Evolutionary conservation across 1,139 yeast genomes (phyloP).

Genomic region (Diutina siamensis): DNA sequence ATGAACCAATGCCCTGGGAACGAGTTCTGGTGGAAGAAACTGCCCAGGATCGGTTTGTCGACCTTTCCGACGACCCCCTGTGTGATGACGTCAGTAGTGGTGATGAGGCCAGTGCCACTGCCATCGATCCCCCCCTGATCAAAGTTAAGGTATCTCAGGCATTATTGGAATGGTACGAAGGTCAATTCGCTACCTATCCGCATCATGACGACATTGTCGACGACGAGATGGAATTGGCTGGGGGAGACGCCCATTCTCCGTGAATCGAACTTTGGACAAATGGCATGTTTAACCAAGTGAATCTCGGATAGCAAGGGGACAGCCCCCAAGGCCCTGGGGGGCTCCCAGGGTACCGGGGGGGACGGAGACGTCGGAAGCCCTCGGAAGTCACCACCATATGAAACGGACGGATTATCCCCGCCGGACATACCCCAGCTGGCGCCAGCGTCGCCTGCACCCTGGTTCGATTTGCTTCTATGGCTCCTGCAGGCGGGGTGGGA

Average conservation of each 20-base stretch:
- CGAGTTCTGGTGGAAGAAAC: not conserved
- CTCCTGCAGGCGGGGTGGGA: not conserved
- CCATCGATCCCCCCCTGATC: not conserved
- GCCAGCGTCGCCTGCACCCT: no score
- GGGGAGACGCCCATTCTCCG: not conserved
- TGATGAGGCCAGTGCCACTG: not conserved
- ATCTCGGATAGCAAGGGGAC: not conserved
- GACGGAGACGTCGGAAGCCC: not conserved
- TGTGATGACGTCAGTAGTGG: not conserved
- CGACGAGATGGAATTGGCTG: not conserved
- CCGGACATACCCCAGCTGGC: no score
- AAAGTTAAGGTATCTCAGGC: not conserved
- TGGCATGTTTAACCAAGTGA: not conserved
- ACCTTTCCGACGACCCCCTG: not conserved
- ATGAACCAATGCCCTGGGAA: not conserved
- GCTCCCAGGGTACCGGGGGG: not conserved
- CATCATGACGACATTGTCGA: not conserved
- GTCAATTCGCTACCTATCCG: not conserved
- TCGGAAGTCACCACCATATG: no score
- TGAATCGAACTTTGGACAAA: not conserved
- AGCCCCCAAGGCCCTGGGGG: not conserved
- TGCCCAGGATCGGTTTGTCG: no score
- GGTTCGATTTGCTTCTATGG: not conserved
- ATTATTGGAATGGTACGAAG: not conserved
- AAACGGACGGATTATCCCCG: no score